Percentiles rank a stretch among this genome's conserved stretches.
These are phyloP conservation scores for Cerrena zonata DNA, from an alignment of 1,284 basidiomycete genomes.

Conservation along the genomic window DNA sequence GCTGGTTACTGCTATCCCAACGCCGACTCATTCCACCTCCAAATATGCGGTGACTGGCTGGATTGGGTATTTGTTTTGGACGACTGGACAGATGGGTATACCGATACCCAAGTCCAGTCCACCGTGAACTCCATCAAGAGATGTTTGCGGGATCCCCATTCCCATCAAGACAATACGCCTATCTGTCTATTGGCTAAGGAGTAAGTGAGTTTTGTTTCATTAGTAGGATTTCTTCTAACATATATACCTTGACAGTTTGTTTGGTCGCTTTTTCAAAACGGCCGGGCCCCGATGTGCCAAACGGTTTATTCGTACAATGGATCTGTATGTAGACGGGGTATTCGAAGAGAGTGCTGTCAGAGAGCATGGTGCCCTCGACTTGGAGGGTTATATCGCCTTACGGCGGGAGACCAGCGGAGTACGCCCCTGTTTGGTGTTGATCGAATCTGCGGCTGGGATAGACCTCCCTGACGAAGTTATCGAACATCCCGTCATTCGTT, in stretches of 20 bases:
- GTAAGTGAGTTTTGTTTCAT: slow-evolving; percentile 39
- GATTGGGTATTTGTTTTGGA: slow-evolving; percentile 36
- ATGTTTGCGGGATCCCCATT: slow-evolving; percentile 30
- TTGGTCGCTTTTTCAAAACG: not conserved
- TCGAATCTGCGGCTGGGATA: slow-evolving; percentile 36
- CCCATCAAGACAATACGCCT: slow-evolving; percentile 1
- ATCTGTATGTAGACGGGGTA: slow-evolving; percentile 34
- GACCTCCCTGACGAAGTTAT: too few relatives aligned
- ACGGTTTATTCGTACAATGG: slow-evolving; percentile 33
- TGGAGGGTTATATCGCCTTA: slow-evolving; percentile 33
- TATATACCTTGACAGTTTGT: too few relatives aligned
- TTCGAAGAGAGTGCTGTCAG: slow-evolving; percentile 30
- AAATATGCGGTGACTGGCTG: slow-evolving; percentile 45
- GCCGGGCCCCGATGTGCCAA: slow-evolving; percentile 20
- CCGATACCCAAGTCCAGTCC: slow-evolving; percentile 24
- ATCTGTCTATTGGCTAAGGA: slow-evolving; percentile 49
- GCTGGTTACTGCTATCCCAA: slow-evolving; percentile 57
- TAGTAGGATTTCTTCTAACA: too few relatives aligned
- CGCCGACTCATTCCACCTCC: slow-evolving; percentile 47
- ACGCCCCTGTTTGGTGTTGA: slow-evolving; percentile 35
- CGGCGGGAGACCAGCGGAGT: slow-evolving; percentile 32
- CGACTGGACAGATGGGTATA: slow-evolving; percentile 34
- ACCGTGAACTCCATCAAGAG: slow-evolving; percentile 34
- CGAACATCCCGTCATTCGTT: slow-evolving; percentile 32
- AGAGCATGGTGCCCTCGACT: slow-evolving; percentile 27